Base-by-base conservation (phyloP, 164 flowering plant genomes). In the Chloranthus sessilifolius region DNA sequence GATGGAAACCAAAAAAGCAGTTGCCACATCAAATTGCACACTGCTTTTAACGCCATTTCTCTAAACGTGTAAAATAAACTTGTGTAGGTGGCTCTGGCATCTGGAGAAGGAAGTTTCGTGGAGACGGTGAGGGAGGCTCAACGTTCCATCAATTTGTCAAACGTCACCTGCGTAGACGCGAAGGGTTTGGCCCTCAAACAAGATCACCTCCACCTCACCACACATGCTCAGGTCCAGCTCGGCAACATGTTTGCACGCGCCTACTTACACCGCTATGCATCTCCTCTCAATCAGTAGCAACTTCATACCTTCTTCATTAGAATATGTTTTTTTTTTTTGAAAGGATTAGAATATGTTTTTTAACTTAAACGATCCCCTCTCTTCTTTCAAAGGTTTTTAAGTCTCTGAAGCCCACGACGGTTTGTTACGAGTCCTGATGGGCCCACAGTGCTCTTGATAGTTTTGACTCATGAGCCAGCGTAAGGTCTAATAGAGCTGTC, bases 41-140 rank as follows among this genome's bases (percentile, higher is more conserved):
- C n/a, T n/a, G n/a, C n/a, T n/a, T n/a, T n/a, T n/a, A n/a, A n/a
- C n/a, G n/a, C n/a, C n/a, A n/a, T n/a, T n/a, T n/a, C n/a, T n/a
- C n/a, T n/a, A n/a, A n/a, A n/a, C n/a, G n/a, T n/a, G n/a, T n/a
- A n/a, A n/a, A n/a, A n/a, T n/a, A n/a, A n/a, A n/a, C n/a, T n/a
- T n/a, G n/a, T 51, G 38, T 43, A 80, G 90, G 90, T 80, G 43
- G 83, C 73, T 21, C 23, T 83, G 19, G 83, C 81, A 33, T 74
- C 90, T n/a, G 90, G 79, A 23, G 16, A 17, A 17, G 80, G 78
- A 7, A 62, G 60, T 3, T 74, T 43, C 42, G 34, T 59, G 22
- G 72, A 62, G 28, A 66, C 7, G 24, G 80, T 80, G 43, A 80
- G 90, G 56, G 35, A 66, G 45, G 86, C 82, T 7, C 90, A 80